phyloP scores from a whole-genome alignment of 169 alveolate species.

The Plasmodium coatneyi region DNA sequence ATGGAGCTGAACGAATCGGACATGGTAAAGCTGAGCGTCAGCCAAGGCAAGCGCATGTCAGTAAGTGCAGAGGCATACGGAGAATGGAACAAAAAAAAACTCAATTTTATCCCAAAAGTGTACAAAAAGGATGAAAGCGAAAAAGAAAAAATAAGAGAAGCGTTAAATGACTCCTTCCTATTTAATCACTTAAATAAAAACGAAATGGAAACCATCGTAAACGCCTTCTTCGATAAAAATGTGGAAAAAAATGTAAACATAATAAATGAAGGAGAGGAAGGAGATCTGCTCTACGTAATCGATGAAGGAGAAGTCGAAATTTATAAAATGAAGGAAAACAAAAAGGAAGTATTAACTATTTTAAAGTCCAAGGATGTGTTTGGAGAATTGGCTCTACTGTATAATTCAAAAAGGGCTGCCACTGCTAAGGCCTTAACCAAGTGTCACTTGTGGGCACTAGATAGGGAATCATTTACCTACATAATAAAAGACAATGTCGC shows the following conservation, averaged over 20 bases:
- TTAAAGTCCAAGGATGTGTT: conserved; percentile 94
- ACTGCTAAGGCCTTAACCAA: conserved; percentile 93
- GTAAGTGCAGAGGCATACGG: conserved; percentile 95
- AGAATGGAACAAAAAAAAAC: conserved; percentile 90
- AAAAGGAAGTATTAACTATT: conserved; percentile 79
- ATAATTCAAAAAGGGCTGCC: conserved; percentile 97
- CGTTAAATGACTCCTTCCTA: conserved; percentile 85
- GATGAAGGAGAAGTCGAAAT: conserved; percentile 94
- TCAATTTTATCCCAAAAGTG: conserved; percentile 86
- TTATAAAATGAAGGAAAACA: conserved; percentile 86
- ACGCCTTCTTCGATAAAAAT: conserved; percentile 92
- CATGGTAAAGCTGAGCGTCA: neutral
- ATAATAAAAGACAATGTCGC: conserved; percentile 95
- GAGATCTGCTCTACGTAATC: conserved; percentile 93
- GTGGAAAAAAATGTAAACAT: conserved; percentile 84
- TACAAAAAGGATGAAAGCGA: conserved; percentile 87
- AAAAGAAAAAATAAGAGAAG: conserved; percentile 83
- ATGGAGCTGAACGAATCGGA: conserved; percentile 21
- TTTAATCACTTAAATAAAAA: conserved; percentile 87
- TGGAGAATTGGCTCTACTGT: conserved; percentile 97
- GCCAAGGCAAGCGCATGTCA: conserved; percentile 32
- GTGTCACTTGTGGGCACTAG: conserved; percentile 92
- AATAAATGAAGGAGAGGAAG: conserved; percentile 97
- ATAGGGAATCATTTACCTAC: conserved; percentile 95
- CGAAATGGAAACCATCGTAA: conserved; percentile 86